phyloP scores from a whole-genome alignment of 2,329 filamentous ascomycete species.

The Cordyceps cicadae region DNA sequence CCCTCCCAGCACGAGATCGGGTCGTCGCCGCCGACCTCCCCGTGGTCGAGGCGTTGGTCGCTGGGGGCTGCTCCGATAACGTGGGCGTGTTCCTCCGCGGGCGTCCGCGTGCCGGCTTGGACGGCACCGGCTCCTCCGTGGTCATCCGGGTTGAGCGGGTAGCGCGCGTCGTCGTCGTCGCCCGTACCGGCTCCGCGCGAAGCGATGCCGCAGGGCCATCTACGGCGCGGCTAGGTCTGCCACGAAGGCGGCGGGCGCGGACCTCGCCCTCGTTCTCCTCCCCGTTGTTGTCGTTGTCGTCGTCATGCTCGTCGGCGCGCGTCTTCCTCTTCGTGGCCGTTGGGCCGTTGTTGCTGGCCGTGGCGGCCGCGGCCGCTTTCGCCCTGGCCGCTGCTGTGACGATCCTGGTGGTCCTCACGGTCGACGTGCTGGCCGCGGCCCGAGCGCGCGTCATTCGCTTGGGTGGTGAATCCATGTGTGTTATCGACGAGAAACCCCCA shows the following conservation, averaged over 20 bases:
- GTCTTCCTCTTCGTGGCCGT: background rate
- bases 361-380: constrained; percentile 28
- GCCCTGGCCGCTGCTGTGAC: constrained; percentile 42
- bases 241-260: constrained; percentile 18
- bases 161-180: constrained; percentile 19
- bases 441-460: constrained; percentile 50
- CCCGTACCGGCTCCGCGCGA: constrained; percentile 17
- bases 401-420: constrained; percentile 34
- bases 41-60: background rate
- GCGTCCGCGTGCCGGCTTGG: constrained; percentile 34
- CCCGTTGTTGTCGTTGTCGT: constrained; percentile 43
- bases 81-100: constrained; percentile 31
- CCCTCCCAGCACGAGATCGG: background rate
- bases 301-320: constrained; percentile 24
- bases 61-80: constrained; percentile 17
- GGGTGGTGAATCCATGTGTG: constrained; percentile 50
- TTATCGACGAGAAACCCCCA: background rate
- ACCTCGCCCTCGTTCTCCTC: constrained; percentile 33
- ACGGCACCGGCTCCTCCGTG: constrained; percentile 15
- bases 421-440: constrained; percentile 33
- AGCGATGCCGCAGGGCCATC: constrained; percentile 10
- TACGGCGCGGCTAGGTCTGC: constrained; percentile 36
- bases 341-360: constrained; percentile 25
- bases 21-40: background rate
- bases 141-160: constrained; percentile 20